Conservation (phyloP, 1,284 basidiomycete genomes). For the Sparassis latifolia region DNA sequence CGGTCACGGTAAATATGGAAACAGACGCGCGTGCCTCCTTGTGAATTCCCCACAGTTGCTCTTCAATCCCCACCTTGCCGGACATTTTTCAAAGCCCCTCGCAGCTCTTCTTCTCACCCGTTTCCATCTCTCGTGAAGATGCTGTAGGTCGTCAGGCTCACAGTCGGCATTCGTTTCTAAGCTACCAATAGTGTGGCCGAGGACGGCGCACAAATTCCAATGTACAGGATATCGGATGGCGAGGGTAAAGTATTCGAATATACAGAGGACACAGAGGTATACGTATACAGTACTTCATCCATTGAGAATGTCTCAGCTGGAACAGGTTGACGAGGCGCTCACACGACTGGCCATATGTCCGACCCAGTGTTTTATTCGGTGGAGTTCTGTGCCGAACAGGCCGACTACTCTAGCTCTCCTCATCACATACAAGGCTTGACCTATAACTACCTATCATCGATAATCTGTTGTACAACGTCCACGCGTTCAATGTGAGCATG, state of each 20-base stretch:
- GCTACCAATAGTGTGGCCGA: slow-evolving; percentile 62
- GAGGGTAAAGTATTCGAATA: slow-evolving; percentile 66
- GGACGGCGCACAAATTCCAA: slow-evolving; percentile 62
- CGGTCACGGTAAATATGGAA: too few species aligned
- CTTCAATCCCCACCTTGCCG: too few species aligned
- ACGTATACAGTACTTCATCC: slow-evolving; percentile 4
- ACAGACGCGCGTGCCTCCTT: too few species aligned
- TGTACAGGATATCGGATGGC: slow-evolving; percentile 78
- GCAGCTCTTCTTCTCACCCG: too few species aligned
- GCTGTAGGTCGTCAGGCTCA: slow-evolving; percentile 28
- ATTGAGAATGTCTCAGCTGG: neutral
- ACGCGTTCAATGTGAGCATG: slow-evolving; percentile 80
- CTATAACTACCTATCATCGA: slow-evolving; percentile 76
- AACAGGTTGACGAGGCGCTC: slow-evolving; percentile 63
- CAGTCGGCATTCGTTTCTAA: slow-evolving; percentile 61
- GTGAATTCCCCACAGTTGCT: too few species aligned
- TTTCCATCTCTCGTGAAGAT: too few species aligned
- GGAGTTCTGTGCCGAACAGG: too few species aligned
- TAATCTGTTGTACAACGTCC: slow-evolving; percentile 85
- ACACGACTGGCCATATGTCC: slow-evolving; percentile 33
- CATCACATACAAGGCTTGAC: too few species aligned
- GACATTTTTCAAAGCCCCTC: too few species aligned
- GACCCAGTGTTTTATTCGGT: too few species aligned
- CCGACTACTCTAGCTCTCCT: too few species aligned
- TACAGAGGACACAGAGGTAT: slow-evolving; percentile 66